These are phyloP conservation scores for Fraxinus sp. DNA, from an alignment of 305 asterid genomes.

Conservation along the genomic window DNA sequence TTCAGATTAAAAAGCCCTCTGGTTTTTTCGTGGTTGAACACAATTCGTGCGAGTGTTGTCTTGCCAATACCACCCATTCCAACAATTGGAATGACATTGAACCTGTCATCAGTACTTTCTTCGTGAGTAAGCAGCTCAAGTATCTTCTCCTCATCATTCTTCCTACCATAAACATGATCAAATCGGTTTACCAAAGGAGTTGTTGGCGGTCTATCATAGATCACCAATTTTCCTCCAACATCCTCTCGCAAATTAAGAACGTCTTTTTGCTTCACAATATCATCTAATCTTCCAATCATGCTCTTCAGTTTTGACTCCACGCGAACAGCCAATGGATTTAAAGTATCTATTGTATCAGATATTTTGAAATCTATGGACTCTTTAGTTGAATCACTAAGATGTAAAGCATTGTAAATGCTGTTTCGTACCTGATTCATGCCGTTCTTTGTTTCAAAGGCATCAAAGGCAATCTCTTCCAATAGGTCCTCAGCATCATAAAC, in stretches of 20 bases:
- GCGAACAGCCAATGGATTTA: neutral
- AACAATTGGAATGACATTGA: constrained; percentile 32
- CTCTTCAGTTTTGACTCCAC: neutral
- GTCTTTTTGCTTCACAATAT: neutral
- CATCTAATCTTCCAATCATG: neutral
- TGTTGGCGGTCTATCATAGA: constrained; percentile 5
- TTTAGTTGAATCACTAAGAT: neutral
- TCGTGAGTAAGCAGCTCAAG: neutral
- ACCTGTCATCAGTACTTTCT: neutral
- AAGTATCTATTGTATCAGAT: neutral
- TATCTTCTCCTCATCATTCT: constrained; percentile 23
- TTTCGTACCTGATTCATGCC: neutral
- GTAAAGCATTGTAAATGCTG: neutral
- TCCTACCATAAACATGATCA: constrained; percentile 31
- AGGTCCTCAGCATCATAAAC: neutral
- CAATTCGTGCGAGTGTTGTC: constrained; percentile 34
- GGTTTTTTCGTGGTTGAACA: constrained; percentile 19
- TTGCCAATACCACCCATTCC: constrained; percentile 47
- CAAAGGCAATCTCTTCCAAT: neutral
- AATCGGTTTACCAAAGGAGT: constrained; percentile 30
- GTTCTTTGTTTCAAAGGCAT: neutral
- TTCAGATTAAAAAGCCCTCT: constrained; percentile 7
- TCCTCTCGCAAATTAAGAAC: neutral
- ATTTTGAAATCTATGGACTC: neutral
- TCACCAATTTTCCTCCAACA: neutral